Conservation (phyloP, 2,329 filamentous ascomycete genomes). For the Arthrobotrys sinensis region DNA sequence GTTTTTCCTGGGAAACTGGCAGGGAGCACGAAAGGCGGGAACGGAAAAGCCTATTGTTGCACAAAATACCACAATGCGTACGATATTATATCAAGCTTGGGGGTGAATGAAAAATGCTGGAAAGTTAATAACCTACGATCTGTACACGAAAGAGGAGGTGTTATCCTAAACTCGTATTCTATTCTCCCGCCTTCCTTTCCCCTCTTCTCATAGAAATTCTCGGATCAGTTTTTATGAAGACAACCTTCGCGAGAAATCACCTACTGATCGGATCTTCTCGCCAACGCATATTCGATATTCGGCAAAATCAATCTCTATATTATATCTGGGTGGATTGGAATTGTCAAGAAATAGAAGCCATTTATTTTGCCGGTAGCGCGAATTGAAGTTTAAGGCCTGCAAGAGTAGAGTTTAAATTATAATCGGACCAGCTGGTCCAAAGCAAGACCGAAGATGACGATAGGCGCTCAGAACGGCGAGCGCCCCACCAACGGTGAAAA, state of each 20-base stretch:
- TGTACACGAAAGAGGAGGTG: background rate
- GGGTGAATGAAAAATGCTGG: background rate
- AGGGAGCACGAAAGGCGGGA: background rate
- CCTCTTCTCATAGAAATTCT: background rate
- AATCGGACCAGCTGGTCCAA: slow-evolving; percentile 8
- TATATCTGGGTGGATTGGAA: background rate
- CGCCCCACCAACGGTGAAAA: background rate
- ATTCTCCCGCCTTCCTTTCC: background rate
- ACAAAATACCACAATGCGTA: slow-evolving; percentile 9
- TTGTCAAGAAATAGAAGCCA: too few species aligned
- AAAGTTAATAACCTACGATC: slow-evolving; percentile 1
- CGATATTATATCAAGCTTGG: slow-evolving; percentile 3
- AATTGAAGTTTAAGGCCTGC: background rate
- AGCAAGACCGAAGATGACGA: background rate
- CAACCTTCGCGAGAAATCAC: background rate
- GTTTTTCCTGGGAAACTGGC: background rate
- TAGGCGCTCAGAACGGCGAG: background rate
- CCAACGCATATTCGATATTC: slow-evolving; percentile 1
- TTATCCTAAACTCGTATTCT: background rate
- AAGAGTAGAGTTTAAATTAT: background rate
- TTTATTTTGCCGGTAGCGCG: background rate
- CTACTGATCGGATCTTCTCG: too few species aligned
- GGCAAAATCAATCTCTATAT: background rate
- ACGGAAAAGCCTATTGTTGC: slow-evolving; percentile 4
- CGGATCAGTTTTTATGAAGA: background rate